Evolutionary conservation across 371 early-diverging fungal genomes (phyloP), one percentile per base, ranked within the genome.

Genomic region (Catenaria anguillulae): DNA sequence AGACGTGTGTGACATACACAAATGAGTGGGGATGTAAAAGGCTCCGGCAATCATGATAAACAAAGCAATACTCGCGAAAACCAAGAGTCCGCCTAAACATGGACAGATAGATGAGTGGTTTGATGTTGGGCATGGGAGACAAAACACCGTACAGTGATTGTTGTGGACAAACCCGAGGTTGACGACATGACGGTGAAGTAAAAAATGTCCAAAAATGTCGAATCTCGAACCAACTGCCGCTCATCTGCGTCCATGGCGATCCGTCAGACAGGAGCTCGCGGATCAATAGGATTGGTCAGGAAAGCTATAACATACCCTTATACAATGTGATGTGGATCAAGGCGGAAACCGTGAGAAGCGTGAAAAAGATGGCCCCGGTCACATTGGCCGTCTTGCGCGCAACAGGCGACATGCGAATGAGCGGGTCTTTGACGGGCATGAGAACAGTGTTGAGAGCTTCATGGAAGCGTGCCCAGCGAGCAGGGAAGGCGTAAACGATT

Each of bases 381-480:
- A 77, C 65, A 24, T 71, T 69, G 10, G 71, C 58, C 4, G 76
- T 75, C 50, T 81, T 83, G 59, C 82, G 72, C 24, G 75, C 70
- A 63, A 82, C 73, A 33, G 73, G 62, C 37, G 77, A 70, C 54
- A 81, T n/a, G 54, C 64, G 66, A 35, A 77, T 63, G 58, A 77
- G 63, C 13, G 78, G 61, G 64, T 77, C 78, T 64, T 81, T 77
- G 56, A 78, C 74, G 8, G 83, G 80, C 42, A 72, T 65, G 56
- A 82, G 64, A 54, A 75, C 72, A 37, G 68, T 66, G 54, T 64
- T 62, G 17, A 77, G 64, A 12, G 78, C 69, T 17, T 75, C 66
- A 67, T 85, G 77, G 64, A 86, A 67, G 0, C 87, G 71, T 69
- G 80, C 69, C 64, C 83, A 84, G 3, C 86, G 72, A 43, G 84